phyloP scores from a whole-genome alignment of 1,284 basidiomycete genomes.

The Cutaneotrichosporon sp. region DNA sequence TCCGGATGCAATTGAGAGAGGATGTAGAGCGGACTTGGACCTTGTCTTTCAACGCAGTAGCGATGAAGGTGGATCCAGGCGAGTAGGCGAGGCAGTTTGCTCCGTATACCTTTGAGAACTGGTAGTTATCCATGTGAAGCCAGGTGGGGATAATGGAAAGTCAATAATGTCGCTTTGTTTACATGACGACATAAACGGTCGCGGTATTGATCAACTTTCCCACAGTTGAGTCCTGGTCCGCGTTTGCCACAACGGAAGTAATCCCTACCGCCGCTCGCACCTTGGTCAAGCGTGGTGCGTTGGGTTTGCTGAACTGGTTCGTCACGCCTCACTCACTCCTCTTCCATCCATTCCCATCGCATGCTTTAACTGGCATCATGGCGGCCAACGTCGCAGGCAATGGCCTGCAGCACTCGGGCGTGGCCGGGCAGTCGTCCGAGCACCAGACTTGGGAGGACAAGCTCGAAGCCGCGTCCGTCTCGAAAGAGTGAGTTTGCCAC shows the following conservation, averaged over 20 bases:
- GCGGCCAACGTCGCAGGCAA: slow-evolving; percentile 20
- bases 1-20: slow-evolving; percentile 44
- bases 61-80: slow-evolving; percentile 52
- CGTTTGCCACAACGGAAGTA: background rate
- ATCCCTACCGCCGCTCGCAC: slow-evolving; percentile 3
- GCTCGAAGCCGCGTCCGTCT: slow-evolving; percentile 54
- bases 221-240: background rate
- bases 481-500: slow-evolving; percentile 55
- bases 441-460: slow-evolving; percentile 53
- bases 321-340: background rate
- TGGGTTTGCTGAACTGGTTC: background rate
- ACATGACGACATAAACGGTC: slow-evolving; percentile 2
- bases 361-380: slow-evolving; percentile 18
- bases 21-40: slow-evolving; percentile 46
- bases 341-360: slow-evolving; percentile 8
- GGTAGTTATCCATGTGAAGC: slow-evolving; percentile 39
- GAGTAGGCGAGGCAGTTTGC: slow-evolving; percentile 39
- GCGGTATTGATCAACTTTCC: background rate
- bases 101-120: slow-evolving; percentile 43
- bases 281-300: background rate
- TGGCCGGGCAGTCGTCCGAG: slow-evolving; percentile 22
- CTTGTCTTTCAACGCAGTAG: slow-evolving; percentile 35
- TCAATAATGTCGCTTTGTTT: background rate
- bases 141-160: no score
- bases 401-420: slow-evolving; percentile 12